phyloP scores from a whole-genome alignment of 768 basidiomycete genomes.

The Boletus huronensis region DNA sequence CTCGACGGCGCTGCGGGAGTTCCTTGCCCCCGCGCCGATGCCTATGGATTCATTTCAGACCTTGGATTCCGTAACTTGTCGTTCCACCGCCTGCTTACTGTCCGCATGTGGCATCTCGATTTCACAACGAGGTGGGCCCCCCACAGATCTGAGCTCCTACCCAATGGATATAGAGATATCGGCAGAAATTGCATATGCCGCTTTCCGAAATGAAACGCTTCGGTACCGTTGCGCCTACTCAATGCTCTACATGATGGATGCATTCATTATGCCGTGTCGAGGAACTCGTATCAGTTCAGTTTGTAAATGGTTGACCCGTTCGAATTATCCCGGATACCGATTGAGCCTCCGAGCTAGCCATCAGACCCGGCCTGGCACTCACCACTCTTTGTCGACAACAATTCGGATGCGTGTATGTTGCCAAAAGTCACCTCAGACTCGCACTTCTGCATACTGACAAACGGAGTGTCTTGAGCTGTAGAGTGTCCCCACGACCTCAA shows the following conservation, averaged over 20 bases:
- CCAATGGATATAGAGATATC: not conserved
- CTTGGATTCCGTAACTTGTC: not conserved
- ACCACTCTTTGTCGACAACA: not conserved
- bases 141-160: not conserved
- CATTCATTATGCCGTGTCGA: not conserved
- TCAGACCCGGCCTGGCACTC: not conserved
- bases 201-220: conserved; percentile 15
- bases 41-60: not conserved
- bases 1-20: not conserved
- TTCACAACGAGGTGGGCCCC: not conserved
- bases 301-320: not conserved
- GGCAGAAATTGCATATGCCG: not conserved
- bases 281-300: not conserved
- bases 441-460: not conserved
- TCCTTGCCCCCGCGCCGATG: not conserved
- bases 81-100: not conserved
- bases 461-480: not conserved
- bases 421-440: not conserved
- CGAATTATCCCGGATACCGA: not conserved
- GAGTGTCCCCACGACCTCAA: not conserved
- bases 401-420: not conserved
- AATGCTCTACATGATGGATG: not conserved
- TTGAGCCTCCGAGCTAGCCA: not conserved
- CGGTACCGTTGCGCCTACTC: not conserved
- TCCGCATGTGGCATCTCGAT: not conserved